Conservation (phyloP, 306 rosid genomes). For the Gillenia trifoliata region DNA sequence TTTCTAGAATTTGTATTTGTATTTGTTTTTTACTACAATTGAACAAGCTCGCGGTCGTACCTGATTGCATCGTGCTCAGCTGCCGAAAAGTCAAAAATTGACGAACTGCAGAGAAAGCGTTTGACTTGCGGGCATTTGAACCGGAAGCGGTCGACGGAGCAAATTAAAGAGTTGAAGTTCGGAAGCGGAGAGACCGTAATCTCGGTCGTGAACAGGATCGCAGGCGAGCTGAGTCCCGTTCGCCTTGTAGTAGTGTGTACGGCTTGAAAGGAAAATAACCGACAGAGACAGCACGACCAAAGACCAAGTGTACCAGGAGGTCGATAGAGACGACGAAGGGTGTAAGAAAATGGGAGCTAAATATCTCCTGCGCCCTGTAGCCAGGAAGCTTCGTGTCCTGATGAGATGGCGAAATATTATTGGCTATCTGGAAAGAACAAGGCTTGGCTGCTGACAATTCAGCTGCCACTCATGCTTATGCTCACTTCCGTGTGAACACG, state of each 20-base stretch:
- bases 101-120: conserved; percentile 17
- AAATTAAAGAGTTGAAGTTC: background rate
- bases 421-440: background rate
- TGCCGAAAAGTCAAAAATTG: conserved; percentile 16
- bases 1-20: background rate
- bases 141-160: background rate
- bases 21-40: too few relatives aligned
- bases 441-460: too few relatives aligned
- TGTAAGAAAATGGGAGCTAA: background rate
- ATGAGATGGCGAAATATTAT: background rate
- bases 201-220: background rate
- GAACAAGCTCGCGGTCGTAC: conserved; percentile 3
- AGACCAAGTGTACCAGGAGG: background rate
- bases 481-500: too few relatives aligned
- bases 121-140: conserved; percentile 12
- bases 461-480: too few relatives aligned
- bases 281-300: background rate
- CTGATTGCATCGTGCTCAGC: conserved; percentile 39
- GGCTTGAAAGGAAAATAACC: background rate
- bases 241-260: background rate
- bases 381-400: background rate
- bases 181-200: background rate
- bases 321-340: too few relatives aligned
- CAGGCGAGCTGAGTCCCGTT: background rate
- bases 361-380: background rate